Evolutionary conservation across 768 basidiomycete species (phyloP).

Genomic region (Mycena galopus): DNA sequence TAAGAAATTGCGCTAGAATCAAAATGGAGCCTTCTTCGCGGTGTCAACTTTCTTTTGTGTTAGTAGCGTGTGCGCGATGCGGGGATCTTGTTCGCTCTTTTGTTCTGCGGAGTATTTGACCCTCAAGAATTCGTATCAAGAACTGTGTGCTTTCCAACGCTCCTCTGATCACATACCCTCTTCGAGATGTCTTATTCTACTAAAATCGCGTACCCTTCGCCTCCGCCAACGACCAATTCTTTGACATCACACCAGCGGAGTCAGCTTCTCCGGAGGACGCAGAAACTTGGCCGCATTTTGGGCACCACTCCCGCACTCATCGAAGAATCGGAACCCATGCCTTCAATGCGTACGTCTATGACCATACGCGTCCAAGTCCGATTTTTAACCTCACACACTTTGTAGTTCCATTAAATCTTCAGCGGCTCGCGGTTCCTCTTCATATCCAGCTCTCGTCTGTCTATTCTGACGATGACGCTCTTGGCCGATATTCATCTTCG

Average conservation of each 20-base stretch:
- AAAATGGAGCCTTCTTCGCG: constrained; percentile 1
- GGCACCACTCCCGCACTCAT: constrained; percentile 71
- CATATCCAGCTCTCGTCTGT: constrained; percentile 32
- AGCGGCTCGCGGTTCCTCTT: constrained; percentile 34
- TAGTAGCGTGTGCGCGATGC: not conserved
- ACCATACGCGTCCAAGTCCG: not conserved
- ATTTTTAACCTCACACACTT: not conserved
- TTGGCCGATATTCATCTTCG: constrained; percentile 31
- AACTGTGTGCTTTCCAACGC: constrained; percentile 9
- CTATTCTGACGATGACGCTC: constrained; percentile 31
- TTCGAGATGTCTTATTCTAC: constrained; percentile 37
- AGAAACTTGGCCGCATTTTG: constrained; percentile 70
- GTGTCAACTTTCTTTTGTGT: constrained; percentile 17
- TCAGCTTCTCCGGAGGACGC: constrained; percentile 68
- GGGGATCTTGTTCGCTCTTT: constrained; percentile 6
- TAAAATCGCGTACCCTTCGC: constrained; percentile 58
- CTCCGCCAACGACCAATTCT: constrained; percentile 72
- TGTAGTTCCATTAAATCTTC: constrained; percentile 36
- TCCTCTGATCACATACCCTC: not conserved
- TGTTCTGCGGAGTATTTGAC: constrained; percentile 27
- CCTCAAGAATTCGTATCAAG: not conserved
- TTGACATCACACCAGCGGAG: constrained; percentile 64
- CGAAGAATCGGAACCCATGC: constrained; percentile 47
- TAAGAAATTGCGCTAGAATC: not conserved
- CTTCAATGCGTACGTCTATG: constrained; percentile 22